Conservation (phyloP, 768 basidiomycete species). For the Lactarius hatsudake region DNA sequence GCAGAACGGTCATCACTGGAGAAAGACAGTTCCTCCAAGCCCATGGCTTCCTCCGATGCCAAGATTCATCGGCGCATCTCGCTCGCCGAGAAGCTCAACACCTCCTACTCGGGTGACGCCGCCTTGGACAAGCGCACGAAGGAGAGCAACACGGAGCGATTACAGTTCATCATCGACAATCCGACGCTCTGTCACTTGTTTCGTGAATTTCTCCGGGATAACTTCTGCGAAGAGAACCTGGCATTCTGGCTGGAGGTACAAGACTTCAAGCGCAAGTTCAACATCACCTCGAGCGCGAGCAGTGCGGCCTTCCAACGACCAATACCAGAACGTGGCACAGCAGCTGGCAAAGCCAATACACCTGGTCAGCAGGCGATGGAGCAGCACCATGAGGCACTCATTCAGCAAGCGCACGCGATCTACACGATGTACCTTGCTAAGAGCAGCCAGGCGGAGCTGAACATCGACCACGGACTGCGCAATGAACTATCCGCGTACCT, state of each 20-base stretch:
- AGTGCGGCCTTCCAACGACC: conserved; percentile 33
- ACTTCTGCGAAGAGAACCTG: conserved; percentile 98
- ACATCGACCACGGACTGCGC: conserved; percentile 95
- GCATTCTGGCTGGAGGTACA: conserved; percentile 97
- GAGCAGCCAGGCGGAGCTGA: conserved; percentile 92
- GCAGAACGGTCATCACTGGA: conserved; percentile 57
- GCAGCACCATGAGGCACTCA: conserved; percentile 91
- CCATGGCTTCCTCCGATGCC: conserved; percentile 44
- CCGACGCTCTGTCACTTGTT: conserved; percentile 85
- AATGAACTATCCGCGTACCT: conserved; percentile 94
- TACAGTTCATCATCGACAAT: conserved; percentile 91
- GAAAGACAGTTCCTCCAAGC: conserved; percentile 40
- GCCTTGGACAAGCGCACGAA: conserved; percentile 50
- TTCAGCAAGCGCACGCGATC: conserved; percentile 90
- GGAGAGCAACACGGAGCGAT: conserved; percentile 89
- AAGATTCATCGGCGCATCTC: conserved; percentile 80
- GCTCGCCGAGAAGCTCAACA: conserved; percentile 69
- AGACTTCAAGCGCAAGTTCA: conserved; percentile 96
- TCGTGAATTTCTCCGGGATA: conserved; percentile 89
- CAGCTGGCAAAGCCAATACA: conserved; percentile 44
- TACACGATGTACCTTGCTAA: conserved; percentile 96
- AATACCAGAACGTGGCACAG: conserved; percentile 46
- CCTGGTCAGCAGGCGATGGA: conserved; percentile 92
- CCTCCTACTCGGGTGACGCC: conserved; percentile 50
- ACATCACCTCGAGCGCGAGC: conserved; percentile 79